phyloP scores from a whole-genome alignment of 1,139 yeast species.

The Geotrichum citri-aurantii region DNA sequence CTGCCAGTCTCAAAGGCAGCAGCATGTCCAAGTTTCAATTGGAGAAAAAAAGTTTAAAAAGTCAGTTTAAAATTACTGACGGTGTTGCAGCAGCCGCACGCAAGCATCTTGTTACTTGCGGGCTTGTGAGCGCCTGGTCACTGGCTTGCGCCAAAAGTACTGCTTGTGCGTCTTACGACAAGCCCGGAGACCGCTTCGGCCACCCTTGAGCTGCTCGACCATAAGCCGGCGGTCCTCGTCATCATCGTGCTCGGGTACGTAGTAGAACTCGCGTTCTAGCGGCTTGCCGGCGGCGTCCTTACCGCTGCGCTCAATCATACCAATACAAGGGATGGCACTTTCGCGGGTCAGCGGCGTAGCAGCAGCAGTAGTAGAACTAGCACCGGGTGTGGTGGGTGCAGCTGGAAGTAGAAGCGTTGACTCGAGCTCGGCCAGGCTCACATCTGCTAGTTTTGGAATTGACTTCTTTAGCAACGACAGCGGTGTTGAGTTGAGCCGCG shows the following conservation, averaged over 20 bases:
- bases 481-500: slow-evolving; percentile 83
- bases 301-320: slow-evolving; percentile 80
- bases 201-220: slow-evolving; percentile 69
- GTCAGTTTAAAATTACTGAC: too few relatives aligned
- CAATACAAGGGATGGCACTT: slow-evolving; percentile 53
- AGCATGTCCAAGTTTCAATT: too few relatives aligned
- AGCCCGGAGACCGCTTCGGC: slow-evolving; percentile 55
- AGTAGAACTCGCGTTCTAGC: slow-evolving; percentile 87
- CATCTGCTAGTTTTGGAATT: slow-evolving; percentile 19
- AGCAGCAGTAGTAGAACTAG: neutral
- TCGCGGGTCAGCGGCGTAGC: neutral
- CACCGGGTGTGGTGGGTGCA: neutral
- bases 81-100: too few relatives aligned
- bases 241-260: slow-evolving; percentile 73
- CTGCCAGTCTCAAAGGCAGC: too few relatives aligned
- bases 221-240: slow-evolving; percentile 63
- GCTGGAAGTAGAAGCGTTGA: neutral
- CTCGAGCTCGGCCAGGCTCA: neutral
- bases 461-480: slow-evolving; percentile 60
- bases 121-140: neutral
- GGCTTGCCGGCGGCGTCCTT: slow-evolving; percentile 96
- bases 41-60: too few relatives aligned
- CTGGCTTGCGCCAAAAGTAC: slow-evolving; percentile 28
- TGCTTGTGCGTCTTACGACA: slow-evolving; percentile 95
- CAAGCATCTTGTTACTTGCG: neutral